Evolutionary conservation across 2,329 filamentous ascomycete genomes (phyloP).

Genomic region (Lecanicillium sp.): DNA sequence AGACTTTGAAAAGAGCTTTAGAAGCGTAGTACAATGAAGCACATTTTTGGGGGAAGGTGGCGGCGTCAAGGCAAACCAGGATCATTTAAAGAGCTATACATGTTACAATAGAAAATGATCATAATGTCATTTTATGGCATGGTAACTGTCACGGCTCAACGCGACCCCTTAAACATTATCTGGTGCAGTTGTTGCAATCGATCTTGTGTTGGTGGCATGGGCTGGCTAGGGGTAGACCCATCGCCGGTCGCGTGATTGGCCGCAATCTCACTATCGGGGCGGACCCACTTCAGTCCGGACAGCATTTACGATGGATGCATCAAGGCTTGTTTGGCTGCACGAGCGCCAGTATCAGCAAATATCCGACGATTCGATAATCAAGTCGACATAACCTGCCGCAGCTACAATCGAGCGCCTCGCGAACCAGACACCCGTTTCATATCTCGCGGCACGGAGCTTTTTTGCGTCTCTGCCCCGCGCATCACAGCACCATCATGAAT

Average conservation of each 20-base stretch:
- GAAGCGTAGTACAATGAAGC: slow-evolving; percentile 16
- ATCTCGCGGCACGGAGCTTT: neutral
- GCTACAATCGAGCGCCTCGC: no score
- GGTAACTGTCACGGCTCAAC: no score
- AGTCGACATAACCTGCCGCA: neutral
- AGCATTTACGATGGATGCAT: slow-evolving; percentile 9
- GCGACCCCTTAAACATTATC: no score
- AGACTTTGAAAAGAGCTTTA: slow-evolving; percentile 42
- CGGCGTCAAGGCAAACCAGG: no score
- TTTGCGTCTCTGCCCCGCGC: neutral
- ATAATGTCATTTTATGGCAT: no score
- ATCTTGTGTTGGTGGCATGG: neutral
- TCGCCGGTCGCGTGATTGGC: slow-evolving; percentile 9
- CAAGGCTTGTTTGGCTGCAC: slow-evolving; percentile 1
- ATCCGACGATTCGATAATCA: neutral
- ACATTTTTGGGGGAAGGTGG: neutral
- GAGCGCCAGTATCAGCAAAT: no score
- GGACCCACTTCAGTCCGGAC: slow-evolving; percentile 27
- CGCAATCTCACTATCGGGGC: slow-evolving; percentile 17
- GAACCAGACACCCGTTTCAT: slow-evolving; percentile 6
- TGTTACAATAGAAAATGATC: no score
- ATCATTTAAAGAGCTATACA: no score
- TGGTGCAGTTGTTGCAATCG: no score
- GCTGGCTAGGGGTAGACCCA: neutral
- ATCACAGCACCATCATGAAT: slow-evolving; percentile 40